These are phyloP conservation scores for Colletotrichum echinochloae DNA, from an alignment of 2,329 filamentous ascomycete genomes.

Conservation along the genomic window DNA sequence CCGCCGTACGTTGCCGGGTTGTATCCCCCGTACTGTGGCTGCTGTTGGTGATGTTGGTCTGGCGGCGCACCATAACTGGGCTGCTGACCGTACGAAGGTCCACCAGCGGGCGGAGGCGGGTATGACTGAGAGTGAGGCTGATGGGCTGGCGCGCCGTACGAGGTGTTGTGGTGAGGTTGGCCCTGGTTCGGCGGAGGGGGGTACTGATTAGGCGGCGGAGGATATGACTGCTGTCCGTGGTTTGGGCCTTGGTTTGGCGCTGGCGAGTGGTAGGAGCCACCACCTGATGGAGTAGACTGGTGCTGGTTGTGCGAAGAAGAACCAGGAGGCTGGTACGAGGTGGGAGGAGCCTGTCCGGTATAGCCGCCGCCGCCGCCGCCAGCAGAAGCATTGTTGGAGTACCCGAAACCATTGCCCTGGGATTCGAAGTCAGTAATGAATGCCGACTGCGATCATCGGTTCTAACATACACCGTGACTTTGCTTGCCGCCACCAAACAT, in stretches of 20 bases:
- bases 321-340: constrained; percentile 64
- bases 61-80: constrained; percentile 40
- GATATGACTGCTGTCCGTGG: constrained; percentile 37
- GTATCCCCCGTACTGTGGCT: constrained; percentile 45
- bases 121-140: constrained; percentile 43
- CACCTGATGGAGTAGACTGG: constrained; percentile 47
- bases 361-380: constrained; percentile 64
- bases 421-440: constrained; percentile 39
- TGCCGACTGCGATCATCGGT: background rate
- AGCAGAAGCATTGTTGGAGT: constrained; percentile 58
- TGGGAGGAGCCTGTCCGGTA: constrained; percentile 71
- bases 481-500: constrained; percentile 65
- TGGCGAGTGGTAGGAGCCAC: constrained; percentile 46
- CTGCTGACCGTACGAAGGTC: constrained; percentile 37
- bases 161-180: constrained; percentile 41
- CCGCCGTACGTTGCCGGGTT: constrained; percentile 48
- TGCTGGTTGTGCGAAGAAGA: constrained; percentile 43
- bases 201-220: constrained; percentile 41
- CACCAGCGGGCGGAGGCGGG: constrained; percentile 38
- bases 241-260: constrained; percentile 43
- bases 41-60: constrained; percentile 41
- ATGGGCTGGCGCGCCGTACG: constrained; percentile 39
- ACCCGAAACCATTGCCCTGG: constrained; percentile 72
- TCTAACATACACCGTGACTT: constrained; percentile 52
- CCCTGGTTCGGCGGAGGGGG: constrained; percentile 37